These are phyloP conservation scores for Aspergillus leporis DNA, from an alignment of 495 filamentous ascomycete species.

Conservation along the genomic window DNA sequence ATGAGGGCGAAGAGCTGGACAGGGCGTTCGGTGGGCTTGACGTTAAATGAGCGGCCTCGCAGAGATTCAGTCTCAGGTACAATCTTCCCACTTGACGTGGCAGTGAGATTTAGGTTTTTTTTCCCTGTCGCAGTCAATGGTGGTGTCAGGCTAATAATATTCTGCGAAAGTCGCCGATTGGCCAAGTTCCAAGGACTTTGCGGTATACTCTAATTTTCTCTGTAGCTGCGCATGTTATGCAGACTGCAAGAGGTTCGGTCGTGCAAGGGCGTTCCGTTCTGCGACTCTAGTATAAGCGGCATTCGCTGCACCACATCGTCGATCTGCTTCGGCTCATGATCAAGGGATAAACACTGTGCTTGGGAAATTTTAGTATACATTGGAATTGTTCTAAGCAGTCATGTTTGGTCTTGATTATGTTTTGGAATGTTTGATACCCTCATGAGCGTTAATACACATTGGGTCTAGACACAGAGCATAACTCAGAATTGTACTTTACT, in stretches of 20 bases:
- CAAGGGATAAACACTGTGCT: background rate
- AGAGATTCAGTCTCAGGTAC: background rate
- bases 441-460: no score
- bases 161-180: background rate
- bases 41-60: conserved; percentile 37
- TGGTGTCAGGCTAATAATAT: background rate
- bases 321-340: background rate
- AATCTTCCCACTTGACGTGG: background rate
- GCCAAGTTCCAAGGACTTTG: background rate
- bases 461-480: no score
- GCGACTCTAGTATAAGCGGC: background rate
- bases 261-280: background rate
- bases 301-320: background rate
- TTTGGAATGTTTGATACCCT: background rate
- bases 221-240: background rate
- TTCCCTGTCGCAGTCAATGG: background rate
- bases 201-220: background rate
- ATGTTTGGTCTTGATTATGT: no score
- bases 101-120: conserved; percentile 3
- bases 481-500: no score
- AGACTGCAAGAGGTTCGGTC: background rate
- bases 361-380: no score
- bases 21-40: conserved; percentile 78
- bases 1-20: conserved; percentile 81
- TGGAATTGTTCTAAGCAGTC: background rate